These are phyloP conservation scores for Pseudozyma tsukubaensis DNA, from an alignment of 1,284 basidiomycete genomes.

Conservation along the genomic window DNA sequence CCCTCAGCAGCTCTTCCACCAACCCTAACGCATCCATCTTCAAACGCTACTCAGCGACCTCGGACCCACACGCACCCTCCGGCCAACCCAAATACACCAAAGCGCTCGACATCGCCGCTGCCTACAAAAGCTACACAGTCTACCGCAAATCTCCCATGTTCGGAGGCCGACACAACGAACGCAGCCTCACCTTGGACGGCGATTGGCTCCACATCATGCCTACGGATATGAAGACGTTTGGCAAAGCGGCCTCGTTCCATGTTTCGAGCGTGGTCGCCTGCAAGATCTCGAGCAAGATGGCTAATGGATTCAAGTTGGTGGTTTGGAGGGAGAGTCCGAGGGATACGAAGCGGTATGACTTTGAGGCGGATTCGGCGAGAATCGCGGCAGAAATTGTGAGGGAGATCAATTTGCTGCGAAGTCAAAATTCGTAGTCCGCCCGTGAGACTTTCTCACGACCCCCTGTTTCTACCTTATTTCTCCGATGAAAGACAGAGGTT, in stretches of 20 bases:
- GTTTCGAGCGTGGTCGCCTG: slow-evolving; percentile 86
- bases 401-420: slow-evolving; percentile 53
- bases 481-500: neutral
- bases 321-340: slow-evolving; percentile 77
- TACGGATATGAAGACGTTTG: slow-evolving; percentile 52
- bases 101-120: slow-evolving; percentile 65
- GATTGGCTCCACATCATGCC: slow-evolving; percentile 83
- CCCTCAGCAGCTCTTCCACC: slow-evolving; percentile 72
- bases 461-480: slow-evolving; percentile 29
- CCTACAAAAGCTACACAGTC: slow-evolving; percentile 93
- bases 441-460: slow-evolving; percentile 12
- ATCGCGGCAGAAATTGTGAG: slow-evolving; percentile 76
- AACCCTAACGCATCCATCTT: slow-evolving; percentile 80
- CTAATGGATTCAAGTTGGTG: slow-evolving; percentile 85
- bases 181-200: slow-evolving; percentile 91
- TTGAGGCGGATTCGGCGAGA: slow-evolving; percentile 89
- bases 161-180: slow-evolving; percentile 83
- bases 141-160: slow-evolving; percentile 87
- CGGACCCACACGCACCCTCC: slow-evolving; percentile 73
- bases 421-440: slow-evolving; percentile 37
- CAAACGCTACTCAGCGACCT: slow-evolving; percentile 74
- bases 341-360: slow-evolving; percentile 88
- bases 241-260: slow-evolving; percentile 85
- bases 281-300: slow-evolving; percentile 83
- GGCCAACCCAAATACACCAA: slow-evolving; percentile 71